Base-by-base conservation (phyloP, 2,329 filamentous ascomycete genomes). In the Fusarium nodosum region DNA sequence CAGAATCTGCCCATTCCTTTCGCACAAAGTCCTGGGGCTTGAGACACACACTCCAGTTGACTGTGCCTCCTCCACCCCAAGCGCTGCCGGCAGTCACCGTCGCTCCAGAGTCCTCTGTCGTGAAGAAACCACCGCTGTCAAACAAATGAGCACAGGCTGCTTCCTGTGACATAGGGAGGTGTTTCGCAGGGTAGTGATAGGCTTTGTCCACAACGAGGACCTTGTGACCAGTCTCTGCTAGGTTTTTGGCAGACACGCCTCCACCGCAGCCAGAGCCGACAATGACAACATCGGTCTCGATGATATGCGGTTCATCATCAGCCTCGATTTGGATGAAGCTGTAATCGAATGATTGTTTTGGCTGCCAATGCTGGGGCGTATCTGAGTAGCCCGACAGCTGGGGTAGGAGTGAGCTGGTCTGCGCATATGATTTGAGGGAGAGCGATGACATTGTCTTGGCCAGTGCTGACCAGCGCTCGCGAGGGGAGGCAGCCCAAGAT, bases 181-280 rank as follows among this genome's bases (percentile, higher is more conserved):
- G 87, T 2, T 88, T 83, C 0, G 91, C 86, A 1, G 89, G 81
- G 81, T 91, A 95, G 76, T 96, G 87, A 77, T 94, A 93, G 2
- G 87, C 88, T 77, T 96, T 96, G 71, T 97, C 93, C 5, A 93
- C 90, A 1, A 97, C 92, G 6, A 97, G 78, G 30, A 97, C 93
- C 22, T 84, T 83, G 68, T 92, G 84, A 6, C 92, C 93, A 1
- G 90, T 91, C 78, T 94, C 90, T 12, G 94, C 88, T 2, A 97
- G 82, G 52, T 92, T 91, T 78, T 94, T 94, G 26, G 94, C 94
- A 36, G 86, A 88, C 0, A 97, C 93, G 12, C 86, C 93, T 41
- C 92, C 94, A 66, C 94, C 94, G 72, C 93, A 97, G 30, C 94
- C 94, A 38, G 92, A 96, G 4, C 94, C 94, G 22, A 97, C 86